Conservation (phyloP, 192 early-diverging fungal genomes). For the Linnemannia hyalina region DNA sequence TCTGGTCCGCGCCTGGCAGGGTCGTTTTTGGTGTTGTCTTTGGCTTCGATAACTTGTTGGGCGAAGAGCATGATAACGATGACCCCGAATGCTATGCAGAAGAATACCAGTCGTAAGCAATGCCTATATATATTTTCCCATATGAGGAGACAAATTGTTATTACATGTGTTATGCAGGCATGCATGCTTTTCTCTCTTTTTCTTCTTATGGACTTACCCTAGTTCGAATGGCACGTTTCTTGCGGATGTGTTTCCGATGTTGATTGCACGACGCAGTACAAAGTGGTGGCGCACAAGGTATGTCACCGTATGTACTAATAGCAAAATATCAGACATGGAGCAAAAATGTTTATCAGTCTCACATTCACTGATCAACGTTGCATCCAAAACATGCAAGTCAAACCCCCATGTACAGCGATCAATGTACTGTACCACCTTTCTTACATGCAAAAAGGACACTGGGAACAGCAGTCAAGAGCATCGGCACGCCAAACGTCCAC, state of each 20-base stretch:
- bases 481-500: constrained; percentile 22
- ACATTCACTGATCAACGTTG: not conserved
- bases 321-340: not conserved
- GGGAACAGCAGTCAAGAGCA: not conserved
- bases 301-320: not conserved
- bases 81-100: constrained; percentile 16
- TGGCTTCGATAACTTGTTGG: not conserved
- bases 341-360: not conserved
- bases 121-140: constrained; percentile 15
- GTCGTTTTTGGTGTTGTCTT: not conserved
- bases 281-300: constrained; percentile 8
- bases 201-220: constrained; percentile 8
- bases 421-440: not conserved
- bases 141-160: not conserved
- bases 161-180: not conserved
- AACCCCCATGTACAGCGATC: not conserved
- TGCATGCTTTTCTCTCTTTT: not conserved
- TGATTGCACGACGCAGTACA: constrained; percentile 8
- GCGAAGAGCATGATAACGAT: constrained; percentile 18
- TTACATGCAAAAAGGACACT: constrained; percentile 28
- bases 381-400: not conserved
- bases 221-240: constrained; percentile 1
- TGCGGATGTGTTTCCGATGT: not conserved
- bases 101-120: constrained; percentile 32
- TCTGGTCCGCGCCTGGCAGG: not conserved